Evolutionary conservation across 768 basidiomycete genomes (phyloP), one percentile per base, ranked within the genome.

Genomic region (Lanmaoa rubissima): DNA sequence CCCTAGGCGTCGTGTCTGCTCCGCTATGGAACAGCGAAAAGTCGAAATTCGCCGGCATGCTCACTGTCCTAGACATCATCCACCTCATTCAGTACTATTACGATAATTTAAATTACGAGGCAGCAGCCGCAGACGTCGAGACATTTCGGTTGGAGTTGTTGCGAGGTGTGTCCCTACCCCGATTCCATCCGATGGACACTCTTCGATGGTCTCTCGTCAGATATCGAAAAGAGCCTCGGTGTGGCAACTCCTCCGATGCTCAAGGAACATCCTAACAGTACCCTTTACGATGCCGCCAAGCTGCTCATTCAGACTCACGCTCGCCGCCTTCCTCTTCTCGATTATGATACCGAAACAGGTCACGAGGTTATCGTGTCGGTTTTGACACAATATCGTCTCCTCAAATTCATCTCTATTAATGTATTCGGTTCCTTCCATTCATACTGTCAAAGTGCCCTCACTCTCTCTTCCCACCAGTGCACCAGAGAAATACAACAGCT

Each of bases 41-140:
- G 58, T 95, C 92, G 5, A 84, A 79, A 41, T 99, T 99, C 67
- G 92, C 93, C 10, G 97, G 97, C 58, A 98, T 99, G 96, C 89
- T 99, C 68, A 99, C 97, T 10, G 93, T 98, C n/a, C 83, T 94
- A 55, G 97, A 99, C 73, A 94, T 99, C 71, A 98, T 99, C 55
- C 97, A 99, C 71, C 85, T 99, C 61, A 98, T 99, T 62, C 97
- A 99, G 67, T 97, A 95, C 76, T 99, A 98, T 73, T 97, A 98
- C 73, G 85, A 87, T 46, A 92, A 88, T 13, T 76, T 82, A 2
- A 86, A 90, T 34, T 86, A 86, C 38, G 94, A 94, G 64, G 85
- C 84, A 51, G 95, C 94, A 6, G 84, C 88, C 0, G 82, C 87
- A 12, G 94, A 98, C 65, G 96, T 98, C 4, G 96, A 98, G 69